Conservation (phyloP, 768 basidiomycete genomes). For the Gloeostereum incarnatum region DNA sequence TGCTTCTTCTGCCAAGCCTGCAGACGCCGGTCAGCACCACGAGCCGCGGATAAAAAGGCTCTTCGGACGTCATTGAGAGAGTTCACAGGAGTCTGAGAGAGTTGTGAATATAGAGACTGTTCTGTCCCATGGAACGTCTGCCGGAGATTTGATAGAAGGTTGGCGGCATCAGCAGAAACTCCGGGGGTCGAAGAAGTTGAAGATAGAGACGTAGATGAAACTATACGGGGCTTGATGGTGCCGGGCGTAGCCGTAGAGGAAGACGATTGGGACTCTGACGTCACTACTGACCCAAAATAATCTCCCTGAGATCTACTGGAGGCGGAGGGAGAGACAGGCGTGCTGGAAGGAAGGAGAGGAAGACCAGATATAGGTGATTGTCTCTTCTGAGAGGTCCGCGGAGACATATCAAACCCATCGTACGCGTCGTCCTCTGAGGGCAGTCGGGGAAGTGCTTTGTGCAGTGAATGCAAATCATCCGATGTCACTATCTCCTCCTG, state of each 20-base stretch:
- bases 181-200: slow-evolving; percentile 2
- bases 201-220: slow-evolving; percentile 6
- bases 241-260: slow-evolving; percentile 10
- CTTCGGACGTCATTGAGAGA: slow-evolving; percentile 57
- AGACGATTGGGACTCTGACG: neutral
- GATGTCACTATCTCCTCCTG: slow-evolving; percentile 35
- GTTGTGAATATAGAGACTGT: slow-evolving; percentile 46
- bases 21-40: slow-evolving; percentile 45
- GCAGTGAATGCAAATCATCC: slow-evolving; percentile 16
- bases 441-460: slow-evolving; percentile 49
- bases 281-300: too few species aligned
- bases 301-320: too few species aligned
- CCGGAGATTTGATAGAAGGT: slow-evolving; percentile 37
- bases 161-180: neutral
- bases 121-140: slow-evolving; percentile 51
- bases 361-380: neutral
- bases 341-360: neutral
- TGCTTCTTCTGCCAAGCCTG: slow-evolving; percentile 62
- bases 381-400: neutral
- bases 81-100: slow-evolving; percentile 32
- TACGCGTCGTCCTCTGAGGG: slow-evolving; percentile 49
- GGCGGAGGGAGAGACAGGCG: too few species aligned
- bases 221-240: slow-evolving; percentile 8
- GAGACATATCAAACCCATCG: slow-evolving; percentile 16
- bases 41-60: slow-evolving; percentile 41